Evolutionary conservation across 2,329 filamentous ascomycete genomes (phyloP).

Genomic region (Arthrinium phaeospermum): DNA sequence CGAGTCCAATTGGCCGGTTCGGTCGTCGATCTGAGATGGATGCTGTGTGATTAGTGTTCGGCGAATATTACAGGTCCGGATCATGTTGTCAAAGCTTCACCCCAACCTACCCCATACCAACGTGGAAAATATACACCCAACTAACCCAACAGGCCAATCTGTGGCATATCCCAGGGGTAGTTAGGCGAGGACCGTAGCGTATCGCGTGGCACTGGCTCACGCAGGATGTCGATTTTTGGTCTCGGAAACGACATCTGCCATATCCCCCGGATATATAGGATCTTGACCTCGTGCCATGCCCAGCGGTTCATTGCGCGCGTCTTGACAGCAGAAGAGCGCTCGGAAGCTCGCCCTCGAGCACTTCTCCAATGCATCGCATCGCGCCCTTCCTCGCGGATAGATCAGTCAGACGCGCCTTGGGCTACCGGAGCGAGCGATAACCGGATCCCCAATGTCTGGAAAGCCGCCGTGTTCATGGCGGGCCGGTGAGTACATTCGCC

Average conservation of each 20-base stretch:
- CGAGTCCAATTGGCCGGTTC: not conserved
- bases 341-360: not conserved
- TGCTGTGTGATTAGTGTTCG: not conserved
- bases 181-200: not conserved
- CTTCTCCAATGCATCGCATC: conserved; percentile 7
- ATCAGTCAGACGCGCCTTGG: not conserved
- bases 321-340: conserved; percentile 41
- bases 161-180: no score
- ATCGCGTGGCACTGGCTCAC: not conserved
- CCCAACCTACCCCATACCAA: not conserved
- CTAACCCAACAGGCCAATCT: not conserved
- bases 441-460: conserved; percentile 32
- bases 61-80: not conserved
- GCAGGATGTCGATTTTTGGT: conserved; percentile 57
- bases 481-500: conserved; percentile 45
- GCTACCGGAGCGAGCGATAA: not conserved
- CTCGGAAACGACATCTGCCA: conserved; percentile 83
- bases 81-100: not conserved
- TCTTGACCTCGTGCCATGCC: conserved; percentile 55
- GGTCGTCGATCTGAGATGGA: not conserved
- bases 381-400: not conserved
- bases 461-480: conserved; percentile 49
- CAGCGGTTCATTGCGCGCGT: conserved; percentile 54
- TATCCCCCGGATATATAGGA: conserved; percentile 65
- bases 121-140: not conserved